Conservation (phyloP, 768 basidiomycete species). For the Tylopilus sp. region DNA sequence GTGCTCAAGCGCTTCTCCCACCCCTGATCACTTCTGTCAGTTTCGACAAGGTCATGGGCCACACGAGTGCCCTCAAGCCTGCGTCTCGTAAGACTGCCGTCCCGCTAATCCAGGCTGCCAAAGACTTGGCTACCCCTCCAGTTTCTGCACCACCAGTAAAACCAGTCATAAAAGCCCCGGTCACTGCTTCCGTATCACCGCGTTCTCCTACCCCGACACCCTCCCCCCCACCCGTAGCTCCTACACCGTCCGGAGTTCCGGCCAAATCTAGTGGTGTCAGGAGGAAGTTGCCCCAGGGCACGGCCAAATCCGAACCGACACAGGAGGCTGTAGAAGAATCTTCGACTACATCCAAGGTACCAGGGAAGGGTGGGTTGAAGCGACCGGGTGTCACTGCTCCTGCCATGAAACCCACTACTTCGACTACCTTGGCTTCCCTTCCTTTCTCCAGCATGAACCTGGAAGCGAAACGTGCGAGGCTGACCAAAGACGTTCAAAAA, state of each 20-base stretch:
- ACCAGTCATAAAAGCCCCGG: slow-evolving; percentile 24
- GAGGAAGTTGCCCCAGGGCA: slow-evolving; percentile 65
- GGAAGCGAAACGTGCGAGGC: slow-evolving; percentile 56
- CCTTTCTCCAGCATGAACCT: slow-evolving; percentile 34
- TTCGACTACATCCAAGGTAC: slow-evolving; percentile 29
- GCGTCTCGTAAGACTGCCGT: slow-evolving; percentile 82
- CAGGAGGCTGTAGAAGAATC: slow-evolving; percentile 37
- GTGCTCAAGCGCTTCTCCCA: slow-evolving; percentile 79
- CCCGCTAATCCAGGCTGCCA: slow-evolving; percentile 87
- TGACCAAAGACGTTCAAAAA: slow-evolving; percentile 70
- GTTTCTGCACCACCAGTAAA: slow-evolving; percentile 30
- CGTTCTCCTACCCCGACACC: slow-evolving; percentile 40
- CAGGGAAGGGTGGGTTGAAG: slow-evolving; percentile 42
- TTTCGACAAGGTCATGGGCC: slow-evolving; percentile 81
- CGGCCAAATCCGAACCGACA: slow-evolving; percentile 44
- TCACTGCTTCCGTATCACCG: slow-evolving; percentile 21
- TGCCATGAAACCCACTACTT: slow-evolving; percentile 31
- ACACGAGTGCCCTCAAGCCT: slow-evolving; percentile 84
- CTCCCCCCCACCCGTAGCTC: slow-evolving; percentile 39
- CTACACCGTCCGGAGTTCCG: slow-evolving; percentile 25
- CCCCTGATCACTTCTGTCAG: slow-evolving; percentile 70
- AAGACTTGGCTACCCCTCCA: slow-evolving; percentile 37
- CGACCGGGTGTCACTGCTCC: slow-evolving; percentile 37
- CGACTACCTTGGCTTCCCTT: slow-evolving; percentile 31
- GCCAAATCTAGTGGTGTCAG: slow-evolving; percentile 64